Conservation (phyloP, 164 flowering plant species). For the Berberis vulgaris region DNA sequence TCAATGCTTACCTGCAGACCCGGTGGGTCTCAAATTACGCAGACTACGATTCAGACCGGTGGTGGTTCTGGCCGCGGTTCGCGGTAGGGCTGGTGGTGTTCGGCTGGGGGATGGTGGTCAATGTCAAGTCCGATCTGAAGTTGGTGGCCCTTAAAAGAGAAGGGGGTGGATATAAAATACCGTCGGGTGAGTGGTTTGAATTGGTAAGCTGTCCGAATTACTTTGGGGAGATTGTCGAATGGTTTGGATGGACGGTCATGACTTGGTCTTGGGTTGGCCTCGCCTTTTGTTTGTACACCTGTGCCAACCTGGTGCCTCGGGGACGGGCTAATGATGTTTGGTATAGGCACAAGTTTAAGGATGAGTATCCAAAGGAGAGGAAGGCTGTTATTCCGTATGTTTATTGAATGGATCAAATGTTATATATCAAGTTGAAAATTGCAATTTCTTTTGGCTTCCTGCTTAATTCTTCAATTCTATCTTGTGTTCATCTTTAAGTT, state of each 20-base stretch:
- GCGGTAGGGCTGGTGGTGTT: constrained; percentile 44
- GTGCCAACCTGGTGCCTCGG: constrained; percentile 79
- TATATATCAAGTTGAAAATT: too few species aligned
- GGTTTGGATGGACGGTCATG: constrained; percentile 91
- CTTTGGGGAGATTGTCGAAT: constrained; percentile 82
- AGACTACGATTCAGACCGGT: constrained; percentile 23
- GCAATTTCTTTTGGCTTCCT: too few species aligned
- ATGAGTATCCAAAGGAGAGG: constrained; percentile 70
- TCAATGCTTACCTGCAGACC: constrained; percentile 63
- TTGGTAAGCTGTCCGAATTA: constrained; percentile 82
- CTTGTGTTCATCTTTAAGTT: too few species aligned
- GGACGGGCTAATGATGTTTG: constrained; percentile 60
- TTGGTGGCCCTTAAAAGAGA: constrained; percentile 46
- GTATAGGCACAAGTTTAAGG: constrained; percentile 79
- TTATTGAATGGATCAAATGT: constrained; percentile 20
- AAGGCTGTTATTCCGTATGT: constrained; percentile 79
- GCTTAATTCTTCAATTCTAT: too few species aligned
- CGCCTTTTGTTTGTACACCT: constrained; percentile 70
- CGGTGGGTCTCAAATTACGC: constrained; percentile 69
- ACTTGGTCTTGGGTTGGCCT: constrained; percentile 76
- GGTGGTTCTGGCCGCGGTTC: constrained; percentile 57
- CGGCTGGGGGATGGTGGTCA: constrained; percentile 48
- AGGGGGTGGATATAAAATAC: constrained; percentile 70
- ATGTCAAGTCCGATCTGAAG: constrained; percentile 54
- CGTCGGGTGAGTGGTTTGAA: constrained; percentile 76